These are phyloP conservation scores for Beta lomatogona DNA, from an alignment of 179 eudicot genomes.

Conservation along the genomic window DNA sequence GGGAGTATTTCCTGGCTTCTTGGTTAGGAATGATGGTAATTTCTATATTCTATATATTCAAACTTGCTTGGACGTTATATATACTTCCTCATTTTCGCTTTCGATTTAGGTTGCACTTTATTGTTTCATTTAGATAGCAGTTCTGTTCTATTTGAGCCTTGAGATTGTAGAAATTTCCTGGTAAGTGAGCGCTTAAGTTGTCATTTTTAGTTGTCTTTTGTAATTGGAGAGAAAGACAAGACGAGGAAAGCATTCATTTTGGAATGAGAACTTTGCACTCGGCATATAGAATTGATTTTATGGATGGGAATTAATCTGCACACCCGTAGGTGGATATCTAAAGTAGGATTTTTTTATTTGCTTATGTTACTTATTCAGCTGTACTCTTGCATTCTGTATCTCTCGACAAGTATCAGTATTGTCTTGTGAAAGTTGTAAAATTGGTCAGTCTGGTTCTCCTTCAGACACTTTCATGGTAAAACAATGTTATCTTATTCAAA, in stretches of 20 bases:
- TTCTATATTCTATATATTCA: conserved; percentile 6
- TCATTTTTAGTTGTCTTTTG: not conserved
- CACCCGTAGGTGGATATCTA: no score
- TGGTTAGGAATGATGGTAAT: conserved; percentile 99
- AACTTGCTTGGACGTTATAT: conserved; percentile 2
- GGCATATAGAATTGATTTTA: not conserved
- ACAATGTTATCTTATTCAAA: not conserved
- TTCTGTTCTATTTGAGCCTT: not conserved
- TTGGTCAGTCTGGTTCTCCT: conserved; percentile 7
- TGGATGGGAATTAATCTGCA: not conserved
- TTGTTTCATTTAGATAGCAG: not conserved
- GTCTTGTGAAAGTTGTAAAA: not conserved
- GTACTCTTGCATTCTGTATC: not conserved
- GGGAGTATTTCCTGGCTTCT: conserved; percentile 83
- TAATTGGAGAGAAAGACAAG: not conserved
- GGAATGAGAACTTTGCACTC: not conserved
- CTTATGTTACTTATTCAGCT: not conserved
- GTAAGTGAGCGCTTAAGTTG: not conserved
- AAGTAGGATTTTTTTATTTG: not conserved
- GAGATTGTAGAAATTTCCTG: no score
- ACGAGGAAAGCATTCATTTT: not conserved
- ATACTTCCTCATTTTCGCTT: not conserved
- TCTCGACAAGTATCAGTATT: not conserved
- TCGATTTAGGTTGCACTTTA: not conserved
- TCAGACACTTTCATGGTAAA: not conserved